Evolutionary conservation across 371 early-diverging fungal genomes (phyloP), one percentile per base, ranked within the genome.

Genomic region (Zychaea mexicana): DNA sequence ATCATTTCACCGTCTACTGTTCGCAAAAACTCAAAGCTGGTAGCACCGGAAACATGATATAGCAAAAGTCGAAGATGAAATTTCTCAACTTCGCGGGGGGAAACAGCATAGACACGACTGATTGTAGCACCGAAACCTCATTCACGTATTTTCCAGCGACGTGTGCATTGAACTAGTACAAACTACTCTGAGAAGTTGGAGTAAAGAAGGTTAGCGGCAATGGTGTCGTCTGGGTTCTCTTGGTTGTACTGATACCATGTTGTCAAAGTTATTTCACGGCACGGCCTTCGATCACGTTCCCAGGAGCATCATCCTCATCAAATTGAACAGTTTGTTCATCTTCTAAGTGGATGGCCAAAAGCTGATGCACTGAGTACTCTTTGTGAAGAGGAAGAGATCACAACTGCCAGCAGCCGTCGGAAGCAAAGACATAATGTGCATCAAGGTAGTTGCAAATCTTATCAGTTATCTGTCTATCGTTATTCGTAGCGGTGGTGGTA

Each of bases 41-140:
- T 31, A 26, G 58, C n/a, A 8, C 68, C 68, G 1, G 46, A 53
- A 2, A 62, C 55, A 45, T 67, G 58, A 22, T 52, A 26, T 13
- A 67, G 33, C 4, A 62, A 52, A 22, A 52, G 42, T 3, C 36
- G 47, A 7, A 52, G 36, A n/a, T 6, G 30, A 22, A 21, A 62
- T 15, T 26, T 17, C 26, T 55, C 59, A 15, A 46, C 46, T 27
- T 46, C 28, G 21, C 31, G 15, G 1, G 27, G 59, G 9, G 42
- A 4, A 13, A 59, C 47, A 45, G 8, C 7, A 5, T n/a, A 46
- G n/a, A n/a, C n/a, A n/a, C n/a, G n/a, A n/a, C n/a, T n/a, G n/a
- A n/a, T n/a, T n/a, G n/a, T n/a, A n/a, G n/a, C n/a, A n/a, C n/a
- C n/a, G n/a, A n/a, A n/a, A n/a, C n/a, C n/a, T n/a, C n/a, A n/a